A percentile compares a stretch with the other conserved stretches of the same genome.
These are phyloP conservation scores for Fusarium anguioides DNA, from an alignment of 2,329 filamentous ascomycete genomes.

Conservation along the genomic window DNA sequence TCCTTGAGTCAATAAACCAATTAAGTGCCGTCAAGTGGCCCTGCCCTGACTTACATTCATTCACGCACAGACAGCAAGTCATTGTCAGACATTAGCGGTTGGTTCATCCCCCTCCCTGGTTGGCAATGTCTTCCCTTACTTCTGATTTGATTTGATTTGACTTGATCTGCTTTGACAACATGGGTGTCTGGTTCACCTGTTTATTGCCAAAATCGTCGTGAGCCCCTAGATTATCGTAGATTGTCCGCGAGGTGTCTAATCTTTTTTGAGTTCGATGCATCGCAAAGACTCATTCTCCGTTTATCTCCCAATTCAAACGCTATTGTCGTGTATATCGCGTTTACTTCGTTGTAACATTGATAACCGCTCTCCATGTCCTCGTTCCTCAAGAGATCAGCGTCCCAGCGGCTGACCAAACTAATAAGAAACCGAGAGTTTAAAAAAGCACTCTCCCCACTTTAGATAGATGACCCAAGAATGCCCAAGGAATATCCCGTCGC, in stretches of 20 bases:
- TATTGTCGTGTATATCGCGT: conserved; percentile 35
- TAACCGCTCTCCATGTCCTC: conserved; percentile 8
- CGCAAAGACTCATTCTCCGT: not conserved
- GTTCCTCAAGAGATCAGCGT: conserved; percentile 15
- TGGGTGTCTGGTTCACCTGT: conserved; percentile 35
- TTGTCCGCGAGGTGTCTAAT: conserved; percentile 27
- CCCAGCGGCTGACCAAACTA: conserved; percentile 15
- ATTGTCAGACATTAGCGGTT: conserved; percentile 2
- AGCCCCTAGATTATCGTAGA: conserved; percentile 16
- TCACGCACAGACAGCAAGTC: conserved; percentile 15
- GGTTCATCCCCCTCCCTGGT: not conserved
- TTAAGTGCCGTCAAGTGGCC: not conserved
- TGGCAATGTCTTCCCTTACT: conserved; percentile 5
- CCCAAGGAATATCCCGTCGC: conserved; percentile 34
- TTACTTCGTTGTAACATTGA: conserved; percentile 25
- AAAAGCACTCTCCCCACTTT: conserved; percentile 16
- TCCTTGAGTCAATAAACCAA: not conserved
- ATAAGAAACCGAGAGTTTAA: not conserved
- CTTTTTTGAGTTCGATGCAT: conserved; percentile 17
- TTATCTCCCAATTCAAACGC: conserved; percentile 26
- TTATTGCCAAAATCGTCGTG: conserved; percentile 15
- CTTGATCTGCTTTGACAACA: conserved; percentile 8
- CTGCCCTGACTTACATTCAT: not conserved
- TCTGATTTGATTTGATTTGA: not conserved
- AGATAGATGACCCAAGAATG: conserved; percentile 11